Base-by-base conservation (phyloP, 129 eudicot genomes). In the Arctium minus region DNA sequence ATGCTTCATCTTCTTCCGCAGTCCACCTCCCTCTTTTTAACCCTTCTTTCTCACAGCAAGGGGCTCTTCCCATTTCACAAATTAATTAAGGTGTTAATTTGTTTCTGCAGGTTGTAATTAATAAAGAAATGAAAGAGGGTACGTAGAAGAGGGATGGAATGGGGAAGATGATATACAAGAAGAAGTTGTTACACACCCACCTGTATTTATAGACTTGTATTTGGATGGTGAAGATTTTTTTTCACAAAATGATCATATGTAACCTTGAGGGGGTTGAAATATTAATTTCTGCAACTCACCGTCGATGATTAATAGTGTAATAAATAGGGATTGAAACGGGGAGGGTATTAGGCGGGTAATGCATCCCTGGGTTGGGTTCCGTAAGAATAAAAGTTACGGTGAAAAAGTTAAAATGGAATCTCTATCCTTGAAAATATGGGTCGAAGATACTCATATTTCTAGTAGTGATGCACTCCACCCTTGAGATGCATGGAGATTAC, bases 11-110 rank as follows among this genome's bases (percentile, higher is more conserved):
- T 87, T 95, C 97, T 82, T 95, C 99, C 0, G 90, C 81, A 0
- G 95, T 91, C 99, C 99, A 95, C 81, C 99, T 87, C 75, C 99
- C 99, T 37, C 91, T 87, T 60, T 81, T 92, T 65, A 95, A 30
- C 10, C 97, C 99, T 29, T 88, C 92, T 81, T 95, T 95, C 79
- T 92, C 94, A 79, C 99, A 95, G 68, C 99, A 95, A 60, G 99
- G 97, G 2, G 97, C 86, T 83, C 97, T 88, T 42, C 94, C 99
- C 99, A 95, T 95, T 38, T 81, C 44, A 2, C 2, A 8, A 8
- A 35, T 9, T 1, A 8, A 10, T 8, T 11, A 6, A 4, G 27
- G 27, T 22, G 27, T 46, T 10, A 8, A 36, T 11, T 15, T 62
- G 68, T 68, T 15, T 68, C 8, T 53, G 27, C 27, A 22, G 3